Evolutionary conservation across 768 basidiomycete genomes (phyloP).

Genomic region (Mycena polygramma): DNA sequence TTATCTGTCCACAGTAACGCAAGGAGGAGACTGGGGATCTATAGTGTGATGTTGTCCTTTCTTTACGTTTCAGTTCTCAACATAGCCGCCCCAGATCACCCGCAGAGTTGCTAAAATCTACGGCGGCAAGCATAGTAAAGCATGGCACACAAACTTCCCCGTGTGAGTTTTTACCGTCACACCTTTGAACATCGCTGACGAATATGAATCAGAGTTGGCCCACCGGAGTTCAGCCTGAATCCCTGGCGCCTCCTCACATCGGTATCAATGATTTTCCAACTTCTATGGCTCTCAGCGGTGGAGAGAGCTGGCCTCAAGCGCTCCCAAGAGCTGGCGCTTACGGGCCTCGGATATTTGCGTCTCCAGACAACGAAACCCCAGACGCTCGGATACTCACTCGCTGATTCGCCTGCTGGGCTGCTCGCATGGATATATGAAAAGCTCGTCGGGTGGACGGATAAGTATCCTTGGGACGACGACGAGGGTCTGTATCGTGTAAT

Average conservation of each 20-base stretch:
- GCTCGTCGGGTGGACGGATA: conserved; percentile 49
- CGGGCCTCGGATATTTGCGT: conserved; percentile 44
- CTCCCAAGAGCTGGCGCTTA: conserved; percentile 32
- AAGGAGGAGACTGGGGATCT: conserved; percentile 65
- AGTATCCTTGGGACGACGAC: conserved; percentile 62
- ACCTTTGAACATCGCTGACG: too few relatives aligned
- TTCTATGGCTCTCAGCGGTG: conserved; percentile 12
- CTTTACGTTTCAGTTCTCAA: background rate
- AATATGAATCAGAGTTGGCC: background rate
- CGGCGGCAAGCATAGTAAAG: conserved; percentile 56
- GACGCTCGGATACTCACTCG: conserved; percentile 55
- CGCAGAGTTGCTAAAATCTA: conserved; percentile 49
- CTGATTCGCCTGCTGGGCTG: conserved; percentile 60
- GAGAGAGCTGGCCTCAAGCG: conserved; percentile 45
- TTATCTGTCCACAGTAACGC: conserved; percentile 50
- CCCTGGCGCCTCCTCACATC: conserved; percentile 19
- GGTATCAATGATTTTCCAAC: background rate
- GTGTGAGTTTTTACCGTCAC: conserved; percentile 43
- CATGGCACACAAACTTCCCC: conserved; percentile 60
- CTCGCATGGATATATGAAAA: conserved; percentile 53
- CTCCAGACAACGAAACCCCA: conserved; percentile 52
- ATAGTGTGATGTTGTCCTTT: conserved; percentile 42
- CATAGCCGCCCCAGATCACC: conserved; percentile 46
- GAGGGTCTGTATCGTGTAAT: conserved; percentile 41
- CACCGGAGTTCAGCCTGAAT: conserved; percentile 11